Evolutionary conservation across 495 filamentous ascomycete genomes (phyloP).

Genomic region (Acidiella bohemica): DNA sequence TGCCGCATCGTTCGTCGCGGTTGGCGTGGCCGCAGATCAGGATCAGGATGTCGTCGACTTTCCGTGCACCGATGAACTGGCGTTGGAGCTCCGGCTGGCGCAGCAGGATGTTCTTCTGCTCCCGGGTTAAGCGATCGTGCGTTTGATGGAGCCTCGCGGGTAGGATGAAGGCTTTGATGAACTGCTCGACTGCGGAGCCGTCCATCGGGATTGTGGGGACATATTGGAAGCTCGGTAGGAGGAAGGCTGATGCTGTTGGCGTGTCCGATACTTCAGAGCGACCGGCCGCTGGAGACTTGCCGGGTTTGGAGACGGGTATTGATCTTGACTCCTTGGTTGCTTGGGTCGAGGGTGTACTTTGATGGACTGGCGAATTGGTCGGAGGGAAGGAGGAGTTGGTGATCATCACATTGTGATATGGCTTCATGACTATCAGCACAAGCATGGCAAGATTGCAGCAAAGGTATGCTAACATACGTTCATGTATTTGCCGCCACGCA

Average conservation of each 20-base stretch:
- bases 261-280: slow-evolving; percentile 21
- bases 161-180: slow-evolving; percentile 45
- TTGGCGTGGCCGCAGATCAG: slow-evolving; percentile 76
- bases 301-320: slow-evolving; percentile 4
- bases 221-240: slow-evolving; percentile 70
- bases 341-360: background rate
- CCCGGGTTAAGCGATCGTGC: slow-evolving; percentile 40
- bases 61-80: slow-evolving; percentile 32
- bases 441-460: too few species aligned
- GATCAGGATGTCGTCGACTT: slow-evolving; percentile 54
- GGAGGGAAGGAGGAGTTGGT: slow-evolving; percentile 57
- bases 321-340: background rate
- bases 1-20: slow-evolving; percentile 66
- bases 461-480: slow-evolving; percentile 45
- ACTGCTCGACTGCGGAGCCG: slow-evolving; percentile 34
- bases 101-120: slow-evolving; percentile 31
- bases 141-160: slow-evolving; percentile 45
- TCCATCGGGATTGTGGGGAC: slow-evolving; percentile 53
- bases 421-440: too few species aligned
- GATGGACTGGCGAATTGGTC: slow-evolving; percentile 15
- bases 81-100: slow-evolving; percentile 23
- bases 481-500: slow-evolving; percentile 48
- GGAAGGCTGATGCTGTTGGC: slow-evolving; percentile 45
- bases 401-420: slow-evolving; percentile 62
- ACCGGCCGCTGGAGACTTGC: slow-evolving; percentile 1